Conservation (phyloP, 2,329 filamentous ascomycete genomes). For the Curvularia sp. region DNA sequence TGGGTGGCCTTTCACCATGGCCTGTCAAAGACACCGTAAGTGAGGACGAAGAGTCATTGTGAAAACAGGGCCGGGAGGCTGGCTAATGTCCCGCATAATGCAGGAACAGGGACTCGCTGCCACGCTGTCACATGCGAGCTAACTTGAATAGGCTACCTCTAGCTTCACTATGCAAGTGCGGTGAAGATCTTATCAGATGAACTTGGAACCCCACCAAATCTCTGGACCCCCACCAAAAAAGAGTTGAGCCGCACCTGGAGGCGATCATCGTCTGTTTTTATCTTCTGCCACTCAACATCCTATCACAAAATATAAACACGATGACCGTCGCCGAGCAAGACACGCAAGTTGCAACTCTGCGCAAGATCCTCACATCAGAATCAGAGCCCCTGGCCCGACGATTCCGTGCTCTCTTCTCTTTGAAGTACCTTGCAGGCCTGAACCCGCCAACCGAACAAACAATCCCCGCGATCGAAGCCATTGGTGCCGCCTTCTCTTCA, state of each 20-base stretch:
- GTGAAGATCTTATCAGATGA: slow-evolving; percentile 41
- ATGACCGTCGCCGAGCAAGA: slow-evolving; percentile 42
- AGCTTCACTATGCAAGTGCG: background rate
- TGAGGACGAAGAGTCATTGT: slow-evolving; percentile 30
- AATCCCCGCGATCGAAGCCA: slow-evolving; percentile 75
- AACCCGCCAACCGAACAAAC: slow-evolving; percentile 64
- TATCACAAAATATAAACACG: slow-evolving; percentile 12
- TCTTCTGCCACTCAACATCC: slow-evolving; percentile 1
- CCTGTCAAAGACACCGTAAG: slow-evolving; percentile 23
- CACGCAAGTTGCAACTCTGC: slow-evolving; percentile 67
- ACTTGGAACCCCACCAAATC: slow-evolving; percentile 26
- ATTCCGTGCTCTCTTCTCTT: slow-evolving; percentile 95
- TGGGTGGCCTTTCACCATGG: slow-evolving; percentile 10
- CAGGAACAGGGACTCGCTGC: slow-evolving; percentile 19
- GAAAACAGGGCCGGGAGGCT: slow-evolving; percentile 14
- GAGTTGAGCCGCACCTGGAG: slow-evolving; percentile 29
- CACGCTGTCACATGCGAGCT: slow-evolving; percentile 18
- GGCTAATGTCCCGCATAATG: slow-evolving; percentile 14
- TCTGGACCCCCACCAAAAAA: slow-evolving; percentile 38
- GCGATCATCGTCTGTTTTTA: slow-evolving; percentile 1
- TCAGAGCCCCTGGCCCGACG: slow-evolving; percentile 81
- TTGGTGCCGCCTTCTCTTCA: slow-evolving; percentile 84
- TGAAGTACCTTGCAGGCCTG: slow-evolving; percentile 87
- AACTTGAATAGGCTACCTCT: slow-evolving; percentile 5
- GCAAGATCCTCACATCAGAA: slow-evolving; percentile 81